Percentiles rank a stretch among this genome's conserved stretches.
phyloP scores from a whole-genome alignment of 805 yeast genomes.

The Lachancea lanzarotensis region DNA sequence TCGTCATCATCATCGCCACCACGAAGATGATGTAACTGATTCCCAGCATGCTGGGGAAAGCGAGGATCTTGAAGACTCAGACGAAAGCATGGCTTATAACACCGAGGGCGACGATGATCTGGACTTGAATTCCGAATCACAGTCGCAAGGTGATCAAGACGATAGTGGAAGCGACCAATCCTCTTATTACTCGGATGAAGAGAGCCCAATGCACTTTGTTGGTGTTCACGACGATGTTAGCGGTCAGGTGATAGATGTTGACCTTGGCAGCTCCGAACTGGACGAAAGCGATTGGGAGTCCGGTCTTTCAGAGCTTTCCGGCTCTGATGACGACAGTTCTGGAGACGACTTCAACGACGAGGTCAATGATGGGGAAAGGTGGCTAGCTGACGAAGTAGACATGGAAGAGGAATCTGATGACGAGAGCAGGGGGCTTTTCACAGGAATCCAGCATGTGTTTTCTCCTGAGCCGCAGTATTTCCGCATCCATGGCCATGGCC shows the following conservation, averaged over 20 bases:
- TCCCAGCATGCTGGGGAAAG: conserved; percentile 20
- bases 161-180: conserved; percentile 15
- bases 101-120: conserved; percentile 6
- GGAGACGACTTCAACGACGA: conserved; percentile 13
- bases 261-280: conserved; percentile 22
- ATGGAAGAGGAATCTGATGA: conserved; percentile 28
- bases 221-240: conserved; percentile 26
- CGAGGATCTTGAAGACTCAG: conserved; percentile 17
- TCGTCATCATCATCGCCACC: neutral
- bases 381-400: conserved; percentile 28
- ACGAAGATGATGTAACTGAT: conserved; percentile 20
- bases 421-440: conserved; percentile 29
- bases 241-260: conserved; percentile 32
- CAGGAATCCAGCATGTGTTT: conserved; percentile 30
- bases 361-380: conserved; percentile 19
- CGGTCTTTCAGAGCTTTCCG: conserved; percentile 30
- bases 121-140: neutral
- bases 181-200: conserved; percentile 8
- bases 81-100: conserved; percentile 17
- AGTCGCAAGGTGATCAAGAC: conserved; percentile 21
- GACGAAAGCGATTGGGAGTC: conserved; percentile 34
- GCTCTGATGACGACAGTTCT: conserved; percentile 26
- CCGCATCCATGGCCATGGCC: conserved; percentile 19
- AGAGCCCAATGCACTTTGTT: conserved; percentile 12
- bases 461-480: conserved; percentile 26